phyloP scores from a whole-genome alignment of 139 green algal species.

The Micractinium sp. region DNA sequence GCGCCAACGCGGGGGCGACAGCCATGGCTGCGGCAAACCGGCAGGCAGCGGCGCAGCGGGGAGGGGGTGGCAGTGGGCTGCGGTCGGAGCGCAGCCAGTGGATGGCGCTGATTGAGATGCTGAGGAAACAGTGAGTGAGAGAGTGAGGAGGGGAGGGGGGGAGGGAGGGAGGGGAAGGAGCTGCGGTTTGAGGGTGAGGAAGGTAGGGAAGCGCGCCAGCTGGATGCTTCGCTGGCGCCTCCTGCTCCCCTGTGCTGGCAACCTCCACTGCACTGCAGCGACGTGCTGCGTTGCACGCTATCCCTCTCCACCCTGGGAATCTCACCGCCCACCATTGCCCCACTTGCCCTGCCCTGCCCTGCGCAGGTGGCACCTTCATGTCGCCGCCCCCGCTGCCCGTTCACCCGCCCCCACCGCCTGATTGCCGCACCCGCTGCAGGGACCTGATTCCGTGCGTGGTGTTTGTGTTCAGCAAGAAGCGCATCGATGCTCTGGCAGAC shows the following conservation, averaged over 20 bases:
- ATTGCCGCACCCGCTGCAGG: conserved; percentile 5
- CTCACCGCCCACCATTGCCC: no score
- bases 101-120: conserved; percentile 67
- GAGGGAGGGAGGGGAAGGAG: no score
- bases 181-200: no score
- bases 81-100: conserved; percentile 71
- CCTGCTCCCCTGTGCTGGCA: no score
- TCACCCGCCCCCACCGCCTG: not conserved
- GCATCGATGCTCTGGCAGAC: conserved; percentile 65
- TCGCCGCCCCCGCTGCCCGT: not conserved
- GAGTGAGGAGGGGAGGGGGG: not conserved
- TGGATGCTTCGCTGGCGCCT: no score
- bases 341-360: no score
- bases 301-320: no score
- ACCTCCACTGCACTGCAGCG: no score
- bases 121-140: conserved; percentile 63
- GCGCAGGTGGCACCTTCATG: no score
- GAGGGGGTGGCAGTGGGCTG: conserved; percentile 42
- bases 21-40: conserved; percentile 35
- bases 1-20: conserved; percentile 38
- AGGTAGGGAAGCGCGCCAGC: no score
- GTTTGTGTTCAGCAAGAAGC: conserved; percentile 94
- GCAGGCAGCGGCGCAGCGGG: conserved; percentile 29
- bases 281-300: no score
- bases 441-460: conserved; percentile 82